Evolutionary conservation across 192 early-diverging fungal species (phyloP).

Genomic region (Pilaira anomala): DNA sequence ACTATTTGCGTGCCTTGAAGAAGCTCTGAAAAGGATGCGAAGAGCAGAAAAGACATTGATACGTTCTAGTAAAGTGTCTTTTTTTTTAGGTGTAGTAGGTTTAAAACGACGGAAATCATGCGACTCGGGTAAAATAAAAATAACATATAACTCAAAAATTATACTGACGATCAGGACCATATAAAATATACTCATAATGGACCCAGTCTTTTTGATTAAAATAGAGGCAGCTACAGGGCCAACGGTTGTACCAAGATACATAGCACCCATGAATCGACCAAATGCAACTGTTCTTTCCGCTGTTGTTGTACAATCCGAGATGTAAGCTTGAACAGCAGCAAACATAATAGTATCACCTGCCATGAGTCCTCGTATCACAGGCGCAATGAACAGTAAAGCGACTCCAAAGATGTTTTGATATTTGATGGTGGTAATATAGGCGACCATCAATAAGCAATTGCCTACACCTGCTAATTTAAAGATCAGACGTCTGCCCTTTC

Average conservation of each 20-base stretch:
- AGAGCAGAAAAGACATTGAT: constrained; percentile 37
- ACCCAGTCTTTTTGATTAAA: neutral
- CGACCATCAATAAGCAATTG: constrained; percentile 13
- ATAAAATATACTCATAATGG: constrained; percentile 7
- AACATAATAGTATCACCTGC: constrained; percentile 25
- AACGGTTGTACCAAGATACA: constrained; percentile 13
- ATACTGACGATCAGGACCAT: neutral
- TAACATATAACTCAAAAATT: neutral
- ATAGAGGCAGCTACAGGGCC: constrained; percentile 2
- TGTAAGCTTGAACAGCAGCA: constrained; percentile 33
- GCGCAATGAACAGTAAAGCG: constrained; percentile 28
- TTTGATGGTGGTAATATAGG: constrained; percentile 14
- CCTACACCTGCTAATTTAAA: constrained; percentile 22
- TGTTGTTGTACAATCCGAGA: constrained; percentile 33
- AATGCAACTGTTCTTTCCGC: constrained; percentile 6
- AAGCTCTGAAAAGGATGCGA: constrained; percentile 19
- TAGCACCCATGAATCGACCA: constrained; percentile 17
- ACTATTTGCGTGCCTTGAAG: constrained; percentile 9
- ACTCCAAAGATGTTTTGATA: constrained; percentile 25
- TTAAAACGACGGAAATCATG: constrained; percentile 9
- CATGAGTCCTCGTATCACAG: constrained; percentile 25
- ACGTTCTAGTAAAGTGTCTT: constrained; percentile 10
- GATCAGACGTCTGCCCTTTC: constrained; percentile 28
- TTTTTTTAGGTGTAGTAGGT: neutral
- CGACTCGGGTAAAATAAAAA: constrained; percentile 33